These are phyloP conservation scores for Alternaria tenuissima DNA, from an alignment of 2,329 filamentous ascomycete species.

Conservation along the genomic window DNA sequence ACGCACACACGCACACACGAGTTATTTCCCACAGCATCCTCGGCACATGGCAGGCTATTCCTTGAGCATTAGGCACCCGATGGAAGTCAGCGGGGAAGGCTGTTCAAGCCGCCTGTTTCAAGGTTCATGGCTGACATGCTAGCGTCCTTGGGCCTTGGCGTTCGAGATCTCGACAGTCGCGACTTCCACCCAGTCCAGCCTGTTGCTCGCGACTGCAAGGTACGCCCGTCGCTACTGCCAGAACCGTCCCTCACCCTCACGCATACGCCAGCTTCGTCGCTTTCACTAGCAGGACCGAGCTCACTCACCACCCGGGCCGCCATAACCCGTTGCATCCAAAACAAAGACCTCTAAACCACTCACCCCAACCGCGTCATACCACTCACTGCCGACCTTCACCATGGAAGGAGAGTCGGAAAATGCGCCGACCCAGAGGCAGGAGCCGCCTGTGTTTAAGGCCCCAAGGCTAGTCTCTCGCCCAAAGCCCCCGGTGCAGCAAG, in stretches of 20 bases:
- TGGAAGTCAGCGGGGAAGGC: slow-evolving; percentile 13
- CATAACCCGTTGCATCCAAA: neutral
- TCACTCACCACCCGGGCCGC: neutral
- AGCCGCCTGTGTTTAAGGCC: slow-evolving; percentile 40
- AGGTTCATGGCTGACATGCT: slow-evolving; percentile 4
- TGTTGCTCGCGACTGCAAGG: neutral
- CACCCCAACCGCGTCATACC: slow-evolving; percentile 1
- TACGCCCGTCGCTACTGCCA: neutral
- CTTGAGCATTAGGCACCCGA: slow-evolving; percentile 3
- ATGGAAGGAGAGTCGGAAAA: slow-evolving; percentile 45
- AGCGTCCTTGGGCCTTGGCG: slow-evolving; percentile 12
- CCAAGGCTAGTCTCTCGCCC: slow-evolving; percentile 49
- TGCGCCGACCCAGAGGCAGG: slow-evolving; percentile 23
- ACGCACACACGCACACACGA: neutral
- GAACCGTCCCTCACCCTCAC: neutral
- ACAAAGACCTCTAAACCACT: slow-evolving; percentile 9
- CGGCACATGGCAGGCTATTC: slow-evolving; percentile 10
- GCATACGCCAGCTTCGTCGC: neutral
- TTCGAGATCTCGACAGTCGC: slow-evolving; percentile 1
- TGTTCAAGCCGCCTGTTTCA: slow-evolving; percentile 1
- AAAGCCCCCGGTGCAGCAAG: slow-evolving; percentile 73
- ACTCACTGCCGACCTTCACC: slow-evolving; percentile 5
- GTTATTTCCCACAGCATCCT: neutral
- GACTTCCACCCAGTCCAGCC: neutral
- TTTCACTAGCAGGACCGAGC: slow-evolving; percentile 5